Base-by-base conservation (phyloP, 2,329 filamentous ascomycete genomes). In the Aspergillus candidus region DNA sequence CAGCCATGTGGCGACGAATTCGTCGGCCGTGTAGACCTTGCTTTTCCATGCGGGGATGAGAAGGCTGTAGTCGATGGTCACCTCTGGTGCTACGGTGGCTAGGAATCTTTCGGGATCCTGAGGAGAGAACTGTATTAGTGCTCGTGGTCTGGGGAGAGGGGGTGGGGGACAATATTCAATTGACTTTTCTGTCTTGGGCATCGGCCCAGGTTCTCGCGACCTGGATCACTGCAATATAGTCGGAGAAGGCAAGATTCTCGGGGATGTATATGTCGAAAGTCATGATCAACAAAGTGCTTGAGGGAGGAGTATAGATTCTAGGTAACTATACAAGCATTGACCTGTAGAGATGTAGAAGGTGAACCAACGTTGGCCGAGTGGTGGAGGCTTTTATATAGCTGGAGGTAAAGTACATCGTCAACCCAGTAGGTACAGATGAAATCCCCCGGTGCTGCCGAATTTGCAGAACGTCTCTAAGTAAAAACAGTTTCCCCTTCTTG, bases 101-200 rank as follows among this genome's bases (percentile, higher is more conserved):
- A 12, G 36, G 12, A 38, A 22, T 22, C 18, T 22, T 22, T 22
- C 18, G 4, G 18, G 18, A 22, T 22, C 18, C 18, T 22, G 18
- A 22, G 18, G 18, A 3, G 6, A 22, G 6, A 22, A n/a, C 36
- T 15, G 6, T 4, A 27, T 27, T 38, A 22, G 22, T 38, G 10
- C 8, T 4, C n/a, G 22, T 15, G 15, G 8, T 6, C 6, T 4
- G 36, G 10, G 12, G 17, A 2, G 3, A 29, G 14, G 18, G 18
- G 5, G 10, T 4, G 7, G 17, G 17, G 12, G 18, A 22, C 6
- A 2, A 15, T 15, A 15, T 22, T 22, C 5, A 11, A 13, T n/a
- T 11, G 44, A 56, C 55, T 32, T 58, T 59, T 40, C 46, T 34
- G 46, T 58, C 55, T 46, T 58, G 58, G 1, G 47, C 57, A 40